Percentiles rank a stretch among this genome's conserved stretches.
phyloP scores from a whole-genome alignment of 2,329 filamentous ascomycete species.

The Fusarium pseudonygamai region DNA sequence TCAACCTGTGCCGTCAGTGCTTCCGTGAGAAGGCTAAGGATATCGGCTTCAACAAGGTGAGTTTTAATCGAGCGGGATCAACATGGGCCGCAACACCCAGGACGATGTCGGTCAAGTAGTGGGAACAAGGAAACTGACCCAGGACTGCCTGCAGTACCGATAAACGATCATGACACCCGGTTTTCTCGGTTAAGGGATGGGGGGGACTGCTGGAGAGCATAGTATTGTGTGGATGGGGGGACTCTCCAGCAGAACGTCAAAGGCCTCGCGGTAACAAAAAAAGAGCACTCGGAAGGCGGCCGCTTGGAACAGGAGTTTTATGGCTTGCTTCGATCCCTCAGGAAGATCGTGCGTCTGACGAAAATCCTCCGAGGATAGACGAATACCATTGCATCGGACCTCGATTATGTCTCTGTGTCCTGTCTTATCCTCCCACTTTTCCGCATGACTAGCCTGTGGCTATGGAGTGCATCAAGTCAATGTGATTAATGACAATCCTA shows the following conservation, averaged over 20 bases:
- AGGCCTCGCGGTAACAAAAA: constrained; percentile 49
- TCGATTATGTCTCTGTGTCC: constrained; percentile 32
- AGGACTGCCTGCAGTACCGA: constrained; percentile 47
- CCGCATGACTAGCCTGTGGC: constrained; percentile 19
- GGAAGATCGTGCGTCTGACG: constrained; percentile 55
- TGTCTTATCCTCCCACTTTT: constrained; percentile 20
- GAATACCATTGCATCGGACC: constrained; percentile 55
- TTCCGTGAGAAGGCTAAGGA: constrained; percentile 79
- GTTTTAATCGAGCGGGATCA: constrained; percentile 33
- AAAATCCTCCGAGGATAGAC: constrained; percentile 56
- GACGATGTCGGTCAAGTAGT: background rate
- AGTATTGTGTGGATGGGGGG: constrained; percentile 34
- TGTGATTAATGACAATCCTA: constrained; percentile 30
- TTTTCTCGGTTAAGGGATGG: constrained; percentile 40
- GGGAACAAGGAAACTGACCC: constrained; percentile 25
- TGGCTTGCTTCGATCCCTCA: constrained; percentile 56
- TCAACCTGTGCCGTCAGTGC: constrained; percentile 87
- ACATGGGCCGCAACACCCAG: background rate
- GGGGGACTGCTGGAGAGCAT: constrained; percentile 27
- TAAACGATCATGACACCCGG: constrained; percentile 47
- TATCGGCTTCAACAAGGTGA: constrained; percentile 78
- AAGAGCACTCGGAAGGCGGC: constrained; percentile 53
- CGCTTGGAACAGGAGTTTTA: constrained; percentile 58
- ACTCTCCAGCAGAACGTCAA: constrained; percentile 43
- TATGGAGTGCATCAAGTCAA: constrained; percentile 25